Evolutionary conservation across 441 rosid genomes (phyloP), one percentile per base, ranked within the genome.

Genomic region (Corymbia calophylla): DNA sequence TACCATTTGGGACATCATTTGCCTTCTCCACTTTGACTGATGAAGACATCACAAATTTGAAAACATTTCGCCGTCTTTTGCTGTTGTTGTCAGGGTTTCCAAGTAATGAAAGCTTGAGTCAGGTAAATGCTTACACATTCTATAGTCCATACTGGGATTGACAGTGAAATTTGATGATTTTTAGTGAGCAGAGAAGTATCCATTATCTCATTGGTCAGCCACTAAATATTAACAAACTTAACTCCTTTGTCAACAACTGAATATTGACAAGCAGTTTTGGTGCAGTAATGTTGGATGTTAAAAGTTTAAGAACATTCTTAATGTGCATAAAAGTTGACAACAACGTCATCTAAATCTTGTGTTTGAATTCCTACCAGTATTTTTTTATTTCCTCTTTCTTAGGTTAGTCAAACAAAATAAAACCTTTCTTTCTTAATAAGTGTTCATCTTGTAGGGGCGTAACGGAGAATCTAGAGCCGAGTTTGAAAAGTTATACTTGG

Each of bases 11-110:
- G 88, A 88, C 92, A 88, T 92, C 95, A 91, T 82, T 87, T 87
- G 91, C 95, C 53, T 86, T 62, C 86, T 92, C 95, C 82, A 90
- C 94, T 49, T 91, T 97, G 96, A 95, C 98, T 32, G 91, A 95
- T 73, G 99, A 98, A 91, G 99, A 98, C 93, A 87, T 77, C 55
- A 92, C 91, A 92, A 98, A 98, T 93, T 93, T 98, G 90, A 94
- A 92, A 94, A 97, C 94, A 17, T 93, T 98, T 88, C 95, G 91
- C 21, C 97, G 96, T 35, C 96, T 98, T 91, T 80, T 94, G 91
- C 92, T 93, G 73, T 90, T 98, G 92, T 89, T 97, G 90, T 95
- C 97, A 49, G 97, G 97, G 81, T 89, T 87, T 88, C 93, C 89
- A 87, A 91, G 90, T 86, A 90, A 87, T 64, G 92, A 91, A 88